Conservation (phyloP, 2,329 filamentous ascomycete genomes). For the Neonectria coccinea region DNA sequence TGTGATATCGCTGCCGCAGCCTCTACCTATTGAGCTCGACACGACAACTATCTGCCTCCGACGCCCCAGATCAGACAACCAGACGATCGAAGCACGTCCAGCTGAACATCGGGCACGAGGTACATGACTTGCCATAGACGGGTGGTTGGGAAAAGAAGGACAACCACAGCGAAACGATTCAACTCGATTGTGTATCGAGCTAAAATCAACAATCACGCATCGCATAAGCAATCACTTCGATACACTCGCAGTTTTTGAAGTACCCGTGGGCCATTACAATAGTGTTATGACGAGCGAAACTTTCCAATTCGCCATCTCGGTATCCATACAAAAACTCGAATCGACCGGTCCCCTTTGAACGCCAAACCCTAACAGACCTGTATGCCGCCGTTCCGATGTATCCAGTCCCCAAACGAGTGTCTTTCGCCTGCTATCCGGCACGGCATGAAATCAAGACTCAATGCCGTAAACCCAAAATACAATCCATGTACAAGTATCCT, state of each 20-base stretch:
- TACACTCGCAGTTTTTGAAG: slow-evolving; percentile 2
- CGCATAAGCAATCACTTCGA: not conserved
- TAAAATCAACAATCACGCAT: slow-evolving; percentile 14
- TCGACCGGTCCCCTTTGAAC: slow-evolving; percentile 30
- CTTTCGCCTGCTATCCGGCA: slow-evolving; percentile 28
- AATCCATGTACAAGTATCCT: slow-evolving; percentile 32
- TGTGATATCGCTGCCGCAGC: not conserved
- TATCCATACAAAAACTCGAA: slow-evolving; percentile 26
- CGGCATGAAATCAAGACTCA: slow-evolving; percentile 33
- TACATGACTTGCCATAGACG: slow-evolving; percentile 4
- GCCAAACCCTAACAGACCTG: slow-evolving; percentile 36
- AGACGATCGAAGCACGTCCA: not conserved
- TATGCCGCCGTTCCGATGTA: slow-evolving; percentile 37
- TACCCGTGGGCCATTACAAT: slow-evolving; percentile 25
- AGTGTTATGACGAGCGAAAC: slow-evolving; percentile 19
- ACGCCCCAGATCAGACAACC: too few species aligned
- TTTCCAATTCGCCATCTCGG: slow-evolving; percentile 10
- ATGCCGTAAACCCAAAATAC: slow-evolving; percentile 29
- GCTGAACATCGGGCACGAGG: not conserved
- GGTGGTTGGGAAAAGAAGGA: not conserved
- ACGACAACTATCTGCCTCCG: not conserved
- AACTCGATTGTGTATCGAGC: not conserved
- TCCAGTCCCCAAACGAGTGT: slow-evolving; percentile 40
- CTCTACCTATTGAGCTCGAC: not conserved
- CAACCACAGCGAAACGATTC: not conserved